Conservation (phyloP, 768 basidiomycete genomes). For the Trichaptum fuscoviolaceum region DNA sequence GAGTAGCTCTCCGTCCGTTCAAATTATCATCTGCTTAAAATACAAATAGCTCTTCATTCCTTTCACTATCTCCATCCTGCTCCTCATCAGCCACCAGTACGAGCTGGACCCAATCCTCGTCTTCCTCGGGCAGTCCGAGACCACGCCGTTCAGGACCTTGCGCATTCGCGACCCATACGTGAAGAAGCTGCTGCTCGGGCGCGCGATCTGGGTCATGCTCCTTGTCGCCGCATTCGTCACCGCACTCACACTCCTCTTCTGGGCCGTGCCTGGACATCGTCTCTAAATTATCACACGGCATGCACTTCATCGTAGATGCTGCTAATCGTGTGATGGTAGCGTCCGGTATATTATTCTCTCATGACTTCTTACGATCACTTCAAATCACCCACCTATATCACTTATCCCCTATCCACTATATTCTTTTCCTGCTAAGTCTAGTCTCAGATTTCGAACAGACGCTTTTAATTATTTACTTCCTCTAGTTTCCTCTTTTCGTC, state of each 20-base stretch:
- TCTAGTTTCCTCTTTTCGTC: neutral
- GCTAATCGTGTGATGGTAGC: too few relatives aligned
- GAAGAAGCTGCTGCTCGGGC: constrained; percentile 79
- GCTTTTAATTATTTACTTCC: neutral
- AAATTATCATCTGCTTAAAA: constrained; percentile 8
- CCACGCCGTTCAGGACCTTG: constrained; percentile 93
- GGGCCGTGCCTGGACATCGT: constrained; percentile 92
- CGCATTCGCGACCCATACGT: constrained; percentile 92
- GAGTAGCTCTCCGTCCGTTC: constrained; percentile 32
- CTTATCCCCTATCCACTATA: neutral
- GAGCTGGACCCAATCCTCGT: constrained; percentile 95
- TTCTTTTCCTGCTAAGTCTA: neutral
- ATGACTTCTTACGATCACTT: neutral
- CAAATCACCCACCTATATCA: neutral
- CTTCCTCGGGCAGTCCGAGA: constrained; percentile 90
- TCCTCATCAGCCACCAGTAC: constrained; percentile 93
- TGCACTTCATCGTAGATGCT: neutral
- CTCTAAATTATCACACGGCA: constrained; percentile 39
- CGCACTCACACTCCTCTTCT: constrained; percentile 86
- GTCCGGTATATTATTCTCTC: neutral
- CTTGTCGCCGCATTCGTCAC: constrained; percentile 74
- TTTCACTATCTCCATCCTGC: constrained; percentile 82
- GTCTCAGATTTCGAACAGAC: neutral
- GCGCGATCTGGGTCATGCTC: constrained; percentile 87
- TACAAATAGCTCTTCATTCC: constrained; percentile 81